Base-by-base conservation (phyloP, 2,329 filamentous ascomycete genomes). In the Phoma sp. region DNA sequence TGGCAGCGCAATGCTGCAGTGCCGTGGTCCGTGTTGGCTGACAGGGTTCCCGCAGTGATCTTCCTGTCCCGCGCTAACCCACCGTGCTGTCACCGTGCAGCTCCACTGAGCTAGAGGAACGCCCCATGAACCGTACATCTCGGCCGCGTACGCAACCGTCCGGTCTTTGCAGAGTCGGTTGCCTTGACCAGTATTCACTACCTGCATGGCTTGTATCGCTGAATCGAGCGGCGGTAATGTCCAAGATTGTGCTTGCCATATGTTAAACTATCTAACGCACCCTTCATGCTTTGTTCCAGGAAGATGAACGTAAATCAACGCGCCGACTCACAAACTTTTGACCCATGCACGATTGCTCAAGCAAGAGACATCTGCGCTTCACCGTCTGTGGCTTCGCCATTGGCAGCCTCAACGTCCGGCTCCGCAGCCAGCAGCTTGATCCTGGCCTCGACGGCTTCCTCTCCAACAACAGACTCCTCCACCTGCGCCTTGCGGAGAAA, bases 401-500 rank as follows among this genome's bases (percentile, higher is more conserved):
- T 63, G 12, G 65, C 64, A 32, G 63, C 52, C 25, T 64, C 58
- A 45, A 68, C 62, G 19, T 69, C 70, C 1, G 67, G 60, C 53
- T 72, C 63, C 17, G 68, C 64, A 52, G 65, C 69, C 13, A 75
- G 64, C 22, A 74, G 61, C 51, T 59, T 72, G 52, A 78, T 71
- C 43, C 77, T 76, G 10, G 82, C 80, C 55, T 78, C 76, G 3
- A 81, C 77, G 46, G 84, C 79, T 17, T 80, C 79, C 64, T 87
- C 85, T 10, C 80, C 79, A 17, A 87, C 83, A 56, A 85, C 82
- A 0, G 89, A 84, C 76, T 97, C 92, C 78, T 98, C 93, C 13
- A 98, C 91, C 2, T 90, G 91, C 13, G 85, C 85, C 76, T 92
- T 89, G 38, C 95, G 83, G 67, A 87, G 81, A 75, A 96, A 97